phyloP scores from a whole-genome alignment of 805 yeast species.

The Spathaspora sp. region DNA sequence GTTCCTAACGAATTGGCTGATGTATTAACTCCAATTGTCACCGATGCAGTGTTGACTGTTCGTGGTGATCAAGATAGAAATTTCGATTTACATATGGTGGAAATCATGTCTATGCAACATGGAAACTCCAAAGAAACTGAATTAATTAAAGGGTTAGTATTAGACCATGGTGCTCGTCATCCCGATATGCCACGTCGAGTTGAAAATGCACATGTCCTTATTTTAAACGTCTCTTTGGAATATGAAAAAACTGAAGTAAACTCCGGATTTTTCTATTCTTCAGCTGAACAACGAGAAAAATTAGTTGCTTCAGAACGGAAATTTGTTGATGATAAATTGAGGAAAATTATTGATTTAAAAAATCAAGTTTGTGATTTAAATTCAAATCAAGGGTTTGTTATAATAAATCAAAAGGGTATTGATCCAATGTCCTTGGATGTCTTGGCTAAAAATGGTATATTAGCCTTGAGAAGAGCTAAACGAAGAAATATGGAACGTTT shows the following conservation, averaged over 20 bases:
- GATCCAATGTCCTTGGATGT: constrained; percentile 97
- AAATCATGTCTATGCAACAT: constrained; percentile 97
- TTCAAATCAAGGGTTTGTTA: constrained; percentile 76
- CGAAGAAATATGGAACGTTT: constrained; percentile 98
- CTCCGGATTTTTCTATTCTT: constrained; percentile 89
- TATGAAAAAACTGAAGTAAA: constrained; percentile 98
- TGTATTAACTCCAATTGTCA: constrained; percentile 86
- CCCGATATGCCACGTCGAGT: constrained; percentile 97
- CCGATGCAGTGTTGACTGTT: constrained; percentile 90
- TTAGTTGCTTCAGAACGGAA: constrained; percentile 89
- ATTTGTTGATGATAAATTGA: constrained; percentile 90
- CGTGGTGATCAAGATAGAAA: constrained; percentile 39
- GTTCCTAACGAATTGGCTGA: constrained; percentile 74
- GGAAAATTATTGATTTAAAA: constrained; percentile 87
- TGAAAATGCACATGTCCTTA: constrained; percentile 78
- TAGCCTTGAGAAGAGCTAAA: constrained; percentile 96
- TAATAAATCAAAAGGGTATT: constrained; percentile 96
- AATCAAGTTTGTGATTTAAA: constrained; percentile 84
- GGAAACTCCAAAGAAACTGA: constrained; percentile 79
- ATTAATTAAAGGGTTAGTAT: constrained; percentile 82
- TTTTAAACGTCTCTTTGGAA: constrained; percentile 89
- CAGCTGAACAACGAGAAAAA: constrained; percentile 94
- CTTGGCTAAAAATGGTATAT: constrained; percentile 85
- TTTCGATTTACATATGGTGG: constrained; percentile 94
- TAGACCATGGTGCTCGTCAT: constrained; percentile 98